Evolutionary conservation across 805 yeast species (phyloP), one percentile per base, ranked within the genome.

Genomic region (Candida sithepensis): DNA sequence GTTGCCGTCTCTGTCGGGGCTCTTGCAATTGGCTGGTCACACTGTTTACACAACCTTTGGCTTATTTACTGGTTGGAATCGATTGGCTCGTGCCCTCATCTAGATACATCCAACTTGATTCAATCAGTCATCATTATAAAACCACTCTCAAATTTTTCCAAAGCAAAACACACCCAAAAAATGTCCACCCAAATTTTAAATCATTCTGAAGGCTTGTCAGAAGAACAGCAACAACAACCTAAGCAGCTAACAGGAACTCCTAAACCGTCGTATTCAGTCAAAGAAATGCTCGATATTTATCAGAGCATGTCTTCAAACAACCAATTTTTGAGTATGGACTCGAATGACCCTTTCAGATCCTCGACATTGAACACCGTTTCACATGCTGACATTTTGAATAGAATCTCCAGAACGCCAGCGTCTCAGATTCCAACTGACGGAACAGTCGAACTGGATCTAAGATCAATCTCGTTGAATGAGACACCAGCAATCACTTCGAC

Each of bases 271-370:
- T 81, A 82, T 55, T 57, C 78, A 6, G 66, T 79, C 62, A 71
- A 73, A 24, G 81, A 82, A 54, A 72, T 82, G 53, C 71, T 82
- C 49, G 66, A 72, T 20, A 73, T 81, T 12, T 82, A 83, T 76
- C 61, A 69, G 33, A 65, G 68, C 19, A 65, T 71, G 64, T 59
- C 68, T 30, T 56, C 59, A 7, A 54, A 61, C 28, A 61, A 67
- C 39, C 59, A 62, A 30, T 61, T 56, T n/a, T 44, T 45, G 28
- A 46, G 54, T n/a, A 39, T 47, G 10, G 38, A 48, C n/a, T 20
- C 51, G 24, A 59, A 59, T 22, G 71, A 64, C 24, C 56, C 61
- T 19, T 70, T 61, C 48, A 56, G 64, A 39, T 60, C 71, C 2
- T 53, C 67, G n/a, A 59, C 57, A 10, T 38, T 49, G 39, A 49